These are phyloP conservation scores for Exophiala sp. DNA, from an alignment of 2,329 filamentous ascomycete genomes.

Conservation along the genomic window DNA sequence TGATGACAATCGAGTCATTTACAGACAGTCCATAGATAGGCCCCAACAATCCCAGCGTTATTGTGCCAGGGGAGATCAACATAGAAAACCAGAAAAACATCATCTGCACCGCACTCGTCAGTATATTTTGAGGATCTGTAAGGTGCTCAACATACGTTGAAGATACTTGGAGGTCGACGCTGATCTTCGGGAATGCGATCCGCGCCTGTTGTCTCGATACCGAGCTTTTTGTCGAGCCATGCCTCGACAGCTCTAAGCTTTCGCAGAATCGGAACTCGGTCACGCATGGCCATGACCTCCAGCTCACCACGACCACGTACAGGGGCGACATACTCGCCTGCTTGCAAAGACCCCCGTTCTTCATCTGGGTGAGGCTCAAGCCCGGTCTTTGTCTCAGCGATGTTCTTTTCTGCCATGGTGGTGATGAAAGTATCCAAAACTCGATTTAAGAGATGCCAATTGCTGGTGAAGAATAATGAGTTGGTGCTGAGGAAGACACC, in stretches of 20 bases:
- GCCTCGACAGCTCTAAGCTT: slow-evolving; percentile 1
- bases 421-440: not conserved
- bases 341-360: not conserved
- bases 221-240: slow-evolving; percentile 1
- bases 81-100: slow-evolving; percentile 28
- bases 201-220: slow-evolving; percentile 1
- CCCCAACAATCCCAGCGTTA: slow-evolving; percentile 24
- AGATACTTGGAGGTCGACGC: slow-evolving; percentile 1
- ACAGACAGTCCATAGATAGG: slow-evolving; percentile 27
- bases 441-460: not conserved
- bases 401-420: not conserved
- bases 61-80: slow-evolving; percentile 15
- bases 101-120: slow-evolving; percentile 1
- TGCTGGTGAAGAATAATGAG: not conserved
- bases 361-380: not conserved
- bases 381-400: not conserved
- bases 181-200: slow-evolving; percentile 3
- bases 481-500: not conserved
- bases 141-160: not conserved
- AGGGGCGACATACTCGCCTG: not conserved
- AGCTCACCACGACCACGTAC: not conserved
- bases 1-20: slow-evolving; percentile 19
- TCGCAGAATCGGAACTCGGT: not conserved
- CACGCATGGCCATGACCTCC: slow-evolving; percentile 1
- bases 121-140: not conserved